Conservation (phyloP, 2,329 filamentous ascomycete species). For the Shiraia sp. region DNA sequence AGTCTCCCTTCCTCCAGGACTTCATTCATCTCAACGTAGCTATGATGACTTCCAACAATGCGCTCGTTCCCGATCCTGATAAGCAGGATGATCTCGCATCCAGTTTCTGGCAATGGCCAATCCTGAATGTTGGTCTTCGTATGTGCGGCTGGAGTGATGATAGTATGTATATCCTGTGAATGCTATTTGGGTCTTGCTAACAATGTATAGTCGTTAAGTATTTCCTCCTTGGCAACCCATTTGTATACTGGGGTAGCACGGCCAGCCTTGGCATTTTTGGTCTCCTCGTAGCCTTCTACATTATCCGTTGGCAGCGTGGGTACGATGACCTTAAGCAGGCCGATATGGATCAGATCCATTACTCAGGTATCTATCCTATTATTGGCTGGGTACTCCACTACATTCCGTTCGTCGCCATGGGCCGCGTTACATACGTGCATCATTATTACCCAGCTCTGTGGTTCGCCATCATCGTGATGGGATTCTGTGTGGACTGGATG, state of each 20-base stretch:
- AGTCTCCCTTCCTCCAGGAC: slow-evolving; percentile 95
- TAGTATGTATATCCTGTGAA: slow-evolving; percentile 46
- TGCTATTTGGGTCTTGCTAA: slow-evolving; percentile 13
- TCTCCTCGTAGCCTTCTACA: slow-evolving; percentile 78
- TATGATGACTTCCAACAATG: slow-evolving; percentile 99
- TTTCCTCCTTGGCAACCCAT: slow-evolving; percentile 94
- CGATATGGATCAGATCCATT: slow-evolving; percentile 94
- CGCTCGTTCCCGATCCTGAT: slow-evolving; percentile 93
- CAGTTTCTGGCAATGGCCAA: slow-evolving; percentile 97
- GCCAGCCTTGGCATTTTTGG: slow-evolving; percentile 74
- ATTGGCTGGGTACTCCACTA: slow-evolving; percentile 97
- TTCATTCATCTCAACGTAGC: slow-evolving; percentile 98
- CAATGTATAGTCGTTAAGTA: slow-evolving; percentile 74
- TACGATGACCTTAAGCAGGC: slow-evolving; percentile 77
- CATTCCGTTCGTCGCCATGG: slow-evolving; percentile 94
- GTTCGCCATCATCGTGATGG: slow-evolving; percentile 88
- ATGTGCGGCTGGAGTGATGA: slow-evolving; percentile 99
- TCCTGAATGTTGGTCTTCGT: slow-evolving; percentile 90
- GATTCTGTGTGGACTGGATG: slow-evolving; percentile 87
- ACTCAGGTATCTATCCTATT: slow-evolving; percentile 86
- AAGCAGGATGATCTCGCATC: slow-evolving; percentile 99
- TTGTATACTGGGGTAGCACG: slow-evolving; percentile 95
- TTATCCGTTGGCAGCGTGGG: slow-evolving; percentile 93
- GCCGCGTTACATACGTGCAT: slow-evolving; percentile 97
- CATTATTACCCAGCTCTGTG: slow-evolving; percentile 99